Base-by-base conservation (phyloP, 164 flowering plant species). In the Chloranthus sessilifolius region DNA sequence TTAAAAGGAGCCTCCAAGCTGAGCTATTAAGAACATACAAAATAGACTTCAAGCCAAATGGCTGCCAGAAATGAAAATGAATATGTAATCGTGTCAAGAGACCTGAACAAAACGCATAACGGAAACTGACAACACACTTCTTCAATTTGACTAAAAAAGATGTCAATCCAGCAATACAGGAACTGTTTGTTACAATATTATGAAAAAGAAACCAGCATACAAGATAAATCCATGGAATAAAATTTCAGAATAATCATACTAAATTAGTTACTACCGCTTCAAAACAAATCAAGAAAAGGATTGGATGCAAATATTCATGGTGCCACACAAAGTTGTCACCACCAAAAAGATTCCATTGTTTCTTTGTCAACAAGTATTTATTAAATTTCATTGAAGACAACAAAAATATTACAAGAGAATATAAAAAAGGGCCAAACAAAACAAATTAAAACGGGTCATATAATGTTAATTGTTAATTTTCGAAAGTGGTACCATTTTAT, bases 1-100 rank as follows among this genome's bases (percentile, higher is more conserved):
- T 43, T 30, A 75, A 61, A 15, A 83, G 75, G 41, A 72, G 66
- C 43, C 50, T 44, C 97, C 97, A 88, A 5, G 81, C 62, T 27
- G 85, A 63, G 43, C 58, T 44, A 10, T 74, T 64, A 28, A 88
- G 50, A 50, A 69, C 69, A 57, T 78, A 74, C 28, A 78, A 43
- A 43, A 61, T 59, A 30, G 60, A 43, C 56, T 87, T 76, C 4
- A 74, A 60, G 3, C 23, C 56, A 12, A 38, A 63, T 3, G 0
- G 19, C 96, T 84, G 83, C 37, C 2, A 73, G 55, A 53, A 17
- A 43, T 20, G 4, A n/a, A 47, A 15, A 50, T 17, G 30, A 45
- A 42, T 6, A 36, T 19, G 31, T 20, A 27, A 52, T 16, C 15
- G 22, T 10, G 10, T 26, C 30, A 28, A 40, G 40, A 36, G 17